Evolutionary conservation across 164 flowering plant species (phyloP), one percentile per base, ranked within the genome.

Genomic region (Paratinospora sagittata): DNA sequence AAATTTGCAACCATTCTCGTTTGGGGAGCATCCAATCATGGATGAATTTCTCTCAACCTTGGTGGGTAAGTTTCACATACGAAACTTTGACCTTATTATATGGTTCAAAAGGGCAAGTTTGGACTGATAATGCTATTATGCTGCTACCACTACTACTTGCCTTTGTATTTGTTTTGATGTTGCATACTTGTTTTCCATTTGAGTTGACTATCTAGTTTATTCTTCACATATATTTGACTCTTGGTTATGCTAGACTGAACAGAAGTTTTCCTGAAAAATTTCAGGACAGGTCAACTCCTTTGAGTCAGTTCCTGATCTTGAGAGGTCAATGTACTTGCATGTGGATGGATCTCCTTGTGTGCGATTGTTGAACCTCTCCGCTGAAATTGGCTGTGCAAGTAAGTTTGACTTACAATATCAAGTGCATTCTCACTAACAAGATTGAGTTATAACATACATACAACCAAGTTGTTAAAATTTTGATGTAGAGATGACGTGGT

Each of bases 341-440:
- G 71, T 91, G 72, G 90, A 89, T 76, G 97, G 91, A 66, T 86
- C 73, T 76, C 99, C 99, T 70, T 95, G 99, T 73, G 96, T 95
- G 6, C 80, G 98, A 36, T 81, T 95, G n/a, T 89, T 95, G 68
- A 95, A 87, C 82, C 85, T 91, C 67, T 84, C 96, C 45, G 93
- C 92, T 66, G 93, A 88, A 79, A 95, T 92, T 75, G 99, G 99
- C 64, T 95, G 99, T 82, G 82, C 98, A 58, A 95, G 98, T 92
- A 80, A 79, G 90, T 83, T n/a, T 33, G 19, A 58, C 8, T 33
- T 26, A 21, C 52, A 8, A 45, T 39, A 61, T 70, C n/a, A 47
- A 12, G 6, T 17, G 27, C 68, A 8, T 68, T 14, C 19, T 45
- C 21, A 26, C 16, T 39, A 34, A 30, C 2, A 30, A 30, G 34